Conservation (phyloP, 805 yeast genomes). For the Wickerhamiella cacticola region DNA sequence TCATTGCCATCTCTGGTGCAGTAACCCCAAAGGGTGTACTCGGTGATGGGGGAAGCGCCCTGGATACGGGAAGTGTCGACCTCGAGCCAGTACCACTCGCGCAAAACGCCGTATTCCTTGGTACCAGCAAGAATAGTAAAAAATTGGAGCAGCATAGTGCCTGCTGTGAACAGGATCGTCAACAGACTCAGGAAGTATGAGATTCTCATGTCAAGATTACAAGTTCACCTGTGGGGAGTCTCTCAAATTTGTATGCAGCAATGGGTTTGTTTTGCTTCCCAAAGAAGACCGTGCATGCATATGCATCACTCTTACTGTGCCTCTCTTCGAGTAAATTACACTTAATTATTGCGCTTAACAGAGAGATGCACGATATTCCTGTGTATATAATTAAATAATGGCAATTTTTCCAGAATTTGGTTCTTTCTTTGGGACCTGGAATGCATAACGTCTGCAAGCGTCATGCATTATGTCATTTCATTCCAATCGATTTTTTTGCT, state of each 20-base stretch:
- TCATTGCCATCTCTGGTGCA: constrained; percentile 40
- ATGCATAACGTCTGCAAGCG: background rate
- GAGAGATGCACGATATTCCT: too few species aligned
- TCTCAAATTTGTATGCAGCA: constrained; percentile 12
- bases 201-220: constrained; percentile 6
- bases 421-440: background rate
- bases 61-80: constrained; percentile 54
- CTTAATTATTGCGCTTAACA: background rate
- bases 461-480: constrained; percentile 10
- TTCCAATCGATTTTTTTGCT: constrained; percentile 6
- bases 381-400: too few species aligned
- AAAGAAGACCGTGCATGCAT: constrained; percentile 12
- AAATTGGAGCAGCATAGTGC: constrained; percentile 43
- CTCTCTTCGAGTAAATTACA: background rate
- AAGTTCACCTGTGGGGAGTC: background rate
- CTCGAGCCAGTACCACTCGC: constrained; percentile 64
- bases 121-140: constrained; percentile 59
- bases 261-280: constrained; percentile 10
- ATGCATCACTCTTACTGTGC: background rate
- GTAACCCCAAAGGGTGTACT: constrained; percentile 76
- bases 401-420: background rate
- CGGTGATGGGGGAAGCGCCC: constrained; percentile 35
- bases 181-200: constrained; percentile 8
- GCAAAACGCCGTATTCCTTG: constrained; percentile 41
- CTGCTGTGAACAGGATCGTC: constrained; percentile 30